Percentiles rank a stretch among this genome's conserved stretches.
phyloP scores from a whole-genome alignment of 192 early-diverging fungal species.

The Umbelopsis vinacea region DNA sequence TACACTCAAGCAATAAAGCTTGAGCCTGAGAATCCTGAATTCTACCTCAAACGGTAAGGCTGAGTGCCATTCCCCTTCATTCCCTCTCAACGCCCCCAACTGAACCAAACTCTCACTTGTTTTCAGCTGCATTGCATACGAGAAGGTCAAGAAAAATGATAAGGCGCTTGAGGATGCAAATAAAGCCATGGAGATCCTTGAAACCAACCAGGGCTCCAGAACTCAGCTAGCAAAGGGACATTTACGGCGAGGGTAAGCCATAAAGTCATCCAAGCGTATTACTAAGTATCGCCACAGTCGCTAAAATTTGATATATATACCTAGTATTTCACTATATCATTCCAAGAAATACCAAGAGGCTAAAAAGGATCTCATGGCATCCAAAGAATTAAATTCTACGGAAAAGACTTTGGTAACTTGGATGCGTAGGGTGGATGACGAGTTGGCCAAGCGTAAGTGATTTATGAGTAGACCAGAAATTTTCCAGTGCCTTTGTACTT shows the following conservation, averaged over 20 bases:
- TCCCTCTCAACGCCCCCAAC: not conserved
- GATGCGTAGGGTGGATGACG: slow-evolving; percentile 60
- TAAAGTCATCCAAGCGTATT: not conserved
- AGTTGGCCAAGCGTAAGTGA: slow-evolving; percentile 59
- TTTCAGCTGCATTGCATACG: slow-evolving; percentile 60
- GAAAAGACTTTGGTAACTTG: slow-evolving; percentile 55
- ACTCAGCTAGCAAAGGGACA: slow-evolving; percentile 68
- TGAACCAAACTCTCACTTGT: not conserved
- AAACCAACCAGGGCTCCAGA: slow-evolving; percentile 51
- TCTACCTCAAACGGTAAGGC: slow-evolving; percentile 64
- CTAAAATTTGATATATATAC: not conserved
- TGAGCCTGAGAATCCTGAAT: slow-evolving; percentile 65
- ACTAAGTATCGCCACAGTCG: not conserved
- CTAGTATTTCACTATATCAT: slow-evolving; percentile 58
- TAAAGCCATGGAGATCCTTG: slow-evolving; percentile 58
- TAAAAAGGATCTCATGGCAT: slow-evolving; percentile 50
- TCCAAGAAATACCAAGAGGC: slow-evolving; percentile 66
- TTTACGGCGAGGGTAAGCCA: slow-evolving; percentile 58
- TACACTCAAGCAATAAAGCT: slow-evolving; percentile 70
- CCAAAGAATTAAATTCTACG: slow-evolving; percentile 48
- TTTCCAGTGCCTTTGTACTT: slow-evolving; percentile 32
- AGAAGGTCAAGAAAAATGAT: slow-evolving; percentile 64
- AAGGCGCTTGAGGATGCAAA: slow-evolving; percentile 71
- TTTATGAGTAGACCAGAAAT: slow-evolving; percentile 25
- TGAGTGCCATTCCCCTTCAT: too few relatives aligned